These are phyloP conservation scores for Naganishia sp. DNA, from an alignment of 1,284 basidiomycete species.

Conservation along the genomic window DNA sequence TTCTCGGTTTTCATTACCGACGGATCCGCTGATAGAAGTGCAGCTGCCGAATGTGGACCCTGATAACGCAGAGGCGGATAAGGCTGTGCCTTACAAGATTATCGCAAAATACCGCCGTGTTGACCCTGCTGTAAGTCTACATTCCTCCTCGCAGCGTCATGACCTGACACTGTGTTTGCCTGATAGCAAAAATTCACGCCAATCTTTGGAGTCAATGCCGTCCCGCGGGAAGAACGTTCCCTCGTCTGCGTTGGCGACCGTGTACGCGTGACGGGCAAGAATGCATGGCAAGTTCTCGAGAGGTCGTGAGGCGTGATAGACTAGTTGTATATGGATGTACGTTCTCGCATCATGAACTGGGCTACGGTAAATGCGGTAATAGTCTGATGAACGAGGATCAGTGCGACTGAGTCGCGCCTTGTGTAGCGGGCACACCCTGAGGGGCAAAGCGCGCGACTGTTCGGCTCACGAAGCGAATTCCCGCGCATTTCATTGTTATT, in stretches of 20 bases:
- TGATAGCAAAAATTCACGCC: constrained; percentile 30
- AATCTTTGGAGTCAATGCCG: constrained; percentile 31
- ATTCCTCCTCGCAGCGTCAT: not conserved
- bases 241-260: constrained; percentile 24
- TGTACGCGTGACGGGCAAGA: constrained; percentile 18
- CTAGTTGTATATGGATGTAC: not conserved
- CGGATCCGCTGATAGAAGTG: not conserved
- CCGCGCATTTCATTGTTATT: too few relatives aligned
- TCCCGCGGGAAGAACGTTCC: constrained; percentile 7
- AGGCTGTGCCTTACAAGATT: constrained; percentile 32
- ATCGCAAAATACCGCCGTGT: constrained; percentile 32
- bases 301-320: not conserved
- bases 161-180: not conserved
- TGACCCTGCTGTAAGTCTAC: constrained; percentile 29
- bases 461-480: too few relatives aligned
- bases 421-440: too few relatives aligned
- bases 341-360: too few relatives aligned
- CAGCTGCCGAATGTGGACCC: constrained; percentile 33
- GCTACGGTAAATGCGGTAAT: too few relatives aligned
- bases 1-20: not conserved
- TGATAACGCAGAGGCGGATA: constrained; percentile 30
- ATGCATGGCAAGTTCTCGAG: constrained; percentile 25
- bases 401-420: too few relatives aligned
- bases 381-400: too few relatives aligned
- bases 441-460: too few relatives aligned